Conservation (phyloP, 2,329 filamentous ascomycete species). For the Phyllosticta paracitricarpa region DNA sequence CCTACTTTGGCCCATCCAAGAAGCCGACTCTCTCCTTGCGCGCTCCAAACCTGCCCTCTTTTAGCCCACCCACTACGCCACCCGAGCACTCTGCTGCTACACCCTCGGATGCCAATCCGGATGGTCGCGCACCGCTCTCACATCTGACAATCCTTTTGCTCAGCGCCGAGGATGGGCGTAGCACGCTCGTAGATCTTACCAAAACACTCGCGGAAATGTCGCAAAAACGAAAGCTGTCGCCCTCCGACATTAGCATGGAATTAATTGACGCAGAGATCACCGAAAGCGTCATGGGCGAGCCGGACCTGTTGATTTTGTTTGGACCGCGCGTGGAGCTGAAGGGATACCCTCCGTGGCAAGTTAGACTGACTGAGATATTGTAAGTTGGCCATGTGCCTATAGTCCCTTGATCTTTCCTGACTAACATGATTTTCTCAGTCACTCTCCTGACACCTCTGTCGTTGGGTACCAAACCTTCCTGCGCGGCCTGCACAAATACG, state of each 20-base stretch:
- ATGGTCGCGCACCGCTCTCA: constrained; percentile 15
- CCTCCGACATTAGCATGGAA: constrained; percentile 73
- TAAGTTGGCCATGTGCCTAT: constrained; percentile 30
- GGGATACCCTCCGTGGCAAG: constrained; percentile 94
- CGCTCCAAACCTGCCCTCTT: constrained; percentile 58
- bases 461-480: constrained; percentile 95
- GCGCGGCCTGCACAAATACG: constrained; percentile 71
- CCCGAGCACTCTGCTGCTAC: constrained; percentile 24
- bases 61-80: constrained; percentile 38
- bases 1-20: constrained; percentile 67
- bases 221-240: constrained; percentile 72
- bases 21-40: constrained; percentile 63
- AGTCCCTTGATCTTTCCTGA: not conserved
- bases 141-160: constrained; percentile 64
- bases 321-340: constrained; percentile 72
- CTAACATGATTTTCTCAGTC: constrained; percentile 17
- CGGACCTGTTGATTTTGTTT: constrained; percentile 82
- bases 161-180: constrained; percentile 78
- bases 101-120: constrained; percentile 26
- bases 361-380: constrained; percentile 90
- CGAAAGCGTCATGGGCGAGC: constrained; percentile 71
- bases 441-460: constrained; percentile 60
- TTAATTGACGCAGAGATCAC: constrained; percentile 82
- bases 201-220: constrained; percentile 93
- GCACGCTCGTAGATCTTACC: constrained; percentile 90